Conservation (phyloP, 2,329 filamentous ascomycete genomes). For the Ambrosiella cleistominuta region DNA sequence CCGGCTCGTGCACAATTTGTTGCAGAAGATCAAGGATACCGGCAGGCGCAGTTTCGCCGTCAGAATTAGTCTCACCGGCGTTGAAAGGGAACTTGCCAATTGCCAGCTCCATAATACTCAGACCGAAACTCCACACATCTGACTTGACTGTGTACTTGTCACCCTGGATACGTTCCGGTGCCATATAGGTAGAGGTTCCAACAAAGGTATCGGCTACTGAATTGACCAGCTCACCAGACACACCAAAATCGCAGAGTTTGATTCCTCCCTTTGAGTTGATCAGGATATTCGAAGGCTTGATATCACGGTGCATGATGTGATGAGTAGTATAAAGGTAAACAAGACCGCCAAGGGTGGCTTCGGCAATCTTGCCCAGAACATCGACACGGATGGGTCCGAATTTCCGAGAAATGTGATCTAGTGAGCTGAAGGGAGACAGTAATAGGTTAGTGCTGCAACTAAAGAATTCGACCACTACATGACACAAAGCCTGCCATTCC, state of each 20-base stretch:
- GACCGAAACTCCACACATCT: slow-evolving; percentile 94
- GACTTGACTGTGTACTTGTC: slow-evolving; percentile 96
- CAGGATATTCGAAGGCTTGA: slow-evolving; percentile 94
- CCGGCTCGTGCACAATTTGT: slow-evolving; percentile 92
- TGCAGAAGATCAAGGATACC: slow-evolving; percentile 92
- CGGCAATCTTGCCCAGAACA: slow-evolving; percentile 92
- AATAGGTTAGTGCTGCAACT: not conserved
- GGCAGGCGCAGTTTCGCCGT: slow-evolving; percentile 68
- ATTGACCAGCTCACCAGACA: slow-evolving; percentile 95
- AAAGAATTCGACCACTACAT: not conserved
- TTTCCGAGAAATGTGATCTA: slow-evolving; percentile 84
- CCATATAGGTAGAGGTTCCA: slow-evolving; percentile 98
- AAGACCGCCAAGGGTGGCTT: slow-evolving; percentile 80
- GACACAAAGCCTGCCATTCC: too few species aligned
- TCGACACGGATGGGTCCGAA: slow-evolving; percentile 93
- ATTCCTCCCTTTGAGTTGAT: slow-evolving; percentile 89
- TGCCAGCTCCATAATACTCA: slow-evolving; percentile 90
- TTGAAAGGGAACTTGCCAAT: slow-evolving; percentile 96
- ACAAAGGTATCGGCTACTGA: slow-evolving; percentile 97
- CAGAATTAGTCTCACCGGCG: slow-evolving; percentile 49
- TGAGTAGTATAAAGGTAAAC: slow-evolving; percentile 91
- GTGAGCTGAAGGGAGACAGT: slow-evolving; percentile 42
- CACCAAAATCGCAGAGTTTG: slow-evolving; percentile 96
- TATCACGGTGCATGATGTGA: slow-evolving; percentile 97
- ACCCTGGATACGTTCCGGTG: slow-evolving; percentile 90